These are phyloP conservation scores for Lepidopterella palustris DNA, from an alignment of 495 filamentous ascomycete species.

Conservation along the genomic window DNA sequence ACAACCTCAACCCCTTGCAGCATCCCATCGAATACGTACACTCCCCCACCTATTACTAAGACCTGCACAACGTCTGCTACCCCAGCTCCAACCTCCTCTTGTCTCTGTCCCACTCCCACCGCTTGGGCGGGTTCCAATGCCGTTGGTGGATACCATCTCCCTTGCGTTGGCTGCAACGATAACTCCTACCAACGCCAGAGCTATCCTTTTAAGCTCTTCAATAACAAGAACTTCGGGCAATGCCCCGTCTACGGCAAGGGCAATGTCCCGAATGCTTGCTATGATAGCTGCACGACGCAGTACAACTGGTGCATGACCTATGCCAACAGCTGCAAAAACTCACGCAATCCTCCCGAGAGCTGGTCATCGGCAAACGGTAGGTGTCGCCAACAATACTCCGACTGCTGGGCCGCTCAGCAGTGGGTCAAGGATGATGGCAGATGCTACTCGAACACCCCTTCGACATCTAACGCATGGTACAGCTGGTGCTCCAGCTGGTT, in stretches of 20 bases:
- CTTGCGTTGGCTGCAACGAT: slow-evolving; percentile 13
- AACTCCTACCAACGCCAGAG: neutral
- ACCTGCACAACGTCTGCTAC: neutral
- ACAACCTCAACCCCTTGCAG: neutral
- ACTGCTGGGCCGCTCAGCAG: neutral
- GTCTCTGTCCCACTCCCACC: slow-evolving; percentile 3
- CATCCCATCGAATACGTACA: slow-evolving; percentile 9
- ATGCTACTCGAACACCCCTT: neutral
- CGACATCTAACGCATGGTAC: neutral
- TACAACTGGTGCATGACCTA: slow-evolving; percentile 9
- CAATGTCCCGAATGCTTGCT: neutral
- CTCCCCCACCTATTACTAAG: neutral
- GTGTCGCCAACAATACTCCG: neutral
- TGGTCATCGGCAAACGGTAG: neutral
- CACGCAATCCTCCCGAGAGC: neutral
- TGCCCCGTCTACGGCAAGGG: slow-evolving; percentile 2
- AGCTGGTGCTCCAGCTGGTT: slow-evolving; percentile 1
- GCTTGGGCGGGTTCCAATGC: slow-evolving; percentile 5
- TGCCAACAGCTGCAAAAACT: slow-evolving; percentile 2
- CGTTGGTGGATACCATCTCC: slow-evolving; percentile 4
- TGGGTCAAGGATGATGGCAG: neutral
- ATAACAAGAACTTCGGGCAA: neutral
- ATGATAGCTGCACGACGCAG: slow-evolving; percentile 10
- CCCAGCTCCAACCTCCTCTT: slow-evolving; percentile 2
- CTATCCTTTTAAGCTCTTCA: slow-evolving; percentile 9